These are phyloP conservation scores for Debaryomyces prosopidis DNA, from an alignment of 805 yeast genomes.

Conservation along the genomic window DNA sequence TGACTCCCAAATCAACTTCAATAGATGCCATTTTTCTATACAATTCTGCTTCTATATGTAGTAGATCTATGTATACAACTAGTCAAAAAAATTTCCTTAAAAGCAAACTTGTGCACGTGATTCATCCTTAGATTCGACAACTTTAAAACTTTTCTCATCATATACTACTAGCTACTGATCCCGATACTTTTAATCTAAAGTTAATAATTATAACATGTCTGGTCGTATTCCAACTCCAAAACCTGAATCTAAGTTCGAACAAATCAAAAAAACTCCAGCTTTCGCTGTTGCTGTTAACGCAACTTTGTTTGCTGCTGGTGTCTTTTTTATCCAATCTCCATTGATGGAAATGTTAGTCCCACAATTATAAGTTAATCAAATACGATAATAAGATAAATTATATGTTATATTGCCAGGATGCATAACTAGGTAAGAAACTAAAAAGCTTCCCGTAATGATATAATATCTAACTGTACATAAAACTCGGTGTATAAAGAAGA, in stretches of 20 bases:
- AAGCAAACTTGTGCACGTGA: conserved; percentile 1
- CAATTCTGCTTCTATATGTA: not conserved
- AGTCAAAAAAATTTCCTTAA: not conserved
- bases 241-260: conserved; percentile 40
- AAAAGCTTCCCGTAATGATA: too few relatives aligned
- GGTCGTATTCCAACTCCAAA: conserved; percentile 24
- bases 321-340: conserved; percentile 74
- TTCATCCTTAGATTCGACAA: not conserved
- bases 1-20: conserved; percentile 35
- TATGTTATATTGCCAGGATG: too few relatives aligned
- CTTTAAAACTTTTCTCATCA: not conserved
- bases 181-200: not conserved
- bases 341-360: conserved; percentile 82
- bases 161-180: not conserved
- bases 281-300: conserved; percentile 66
- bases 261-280: conserved; percentile 62
- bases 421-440: too few relatives aligned
- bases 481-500: not conserved
- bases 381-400: not conserved
- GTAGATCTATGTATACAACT: not conserved
- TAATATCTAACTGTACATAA: not conserved
- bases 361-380: conserved; percentile 42
- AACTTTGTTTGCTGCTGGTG: conserved; percentile 68
- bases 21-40: conserved; percentile 19
- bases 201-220: conserved; percentile 13